Evolutionary conservation across 768 basidiomycete genomes (phyloP).

Genomic region (Sutorius australiensis): DNA sequence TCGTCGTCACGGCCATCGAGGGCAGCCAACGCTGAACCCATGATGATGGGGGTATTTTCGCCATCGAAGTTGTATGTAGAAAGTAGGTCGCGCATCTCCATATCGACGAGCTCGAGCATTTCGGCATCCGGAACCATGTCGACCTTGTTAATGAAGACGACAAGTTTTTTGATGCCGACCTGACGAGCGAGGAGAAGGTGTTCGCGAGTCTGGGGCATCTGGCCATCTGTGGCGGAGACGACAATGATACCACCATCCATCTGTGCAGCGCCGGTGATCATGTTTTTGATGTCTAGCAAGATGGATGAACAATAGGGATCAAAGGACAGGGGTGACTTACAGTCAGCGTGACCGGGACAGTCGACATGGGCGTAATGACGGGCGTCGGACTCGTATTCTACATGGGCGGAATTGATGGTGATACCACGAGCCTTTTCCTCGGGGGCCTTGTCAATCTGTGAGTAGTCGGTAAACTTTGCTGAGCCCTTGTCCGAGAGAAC

Average conservation of each 20-base stretch:
- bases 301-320: slow-evolving; percentile 3
- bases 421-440: slow-evolving; percentile 99
- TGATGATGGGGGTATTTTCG: slow-evolving; percentile 95
- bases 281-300: slow-evolving; percentile 84
- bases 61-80: slow-evolving; percentile 93
- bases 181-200: slow-evolving; percentile 96
- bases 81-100: slow-evolving; percentile 99
- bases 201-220: slow-evolving; percentile 99
- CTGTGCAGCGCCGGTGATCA: slow-evolving; percentile 98
- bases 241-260: slow-evolving; percentile 97
- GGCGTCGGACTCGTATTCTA: slow-evolving; percentile 90
- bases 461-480: slow-evolving; percentile 89
- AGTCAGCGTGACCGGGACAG: slow-evolving; percentile 95
- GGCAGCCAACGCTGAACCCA: slow-evolving; percentile 95
- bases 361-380: slow-evolving; percentile 98
- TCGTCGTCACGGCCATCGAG: slow-evolving; percentile 81
- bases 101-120: slow-evolving; percentile 98
- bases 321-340: slow-evolving; percentile 41
- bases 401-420: slow-evolving; percentile 97
- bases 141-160: slow-evolving; percentile 99
- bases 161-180: slow-evolving; percentile 94
- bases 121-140: slow-evolving; percentile 95
- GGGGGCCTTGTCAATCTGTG: slow-evolving; percentile 97
- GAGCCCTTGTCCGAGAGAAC: slow-evolving; percentile 75
- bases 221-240: slow-evolving; percentile 97